These are phyloP conservation scores for Scutellaria baicalensis DNA, from an alignment of 257 asterid genomes.

Conservation along the genomic window DNA sequence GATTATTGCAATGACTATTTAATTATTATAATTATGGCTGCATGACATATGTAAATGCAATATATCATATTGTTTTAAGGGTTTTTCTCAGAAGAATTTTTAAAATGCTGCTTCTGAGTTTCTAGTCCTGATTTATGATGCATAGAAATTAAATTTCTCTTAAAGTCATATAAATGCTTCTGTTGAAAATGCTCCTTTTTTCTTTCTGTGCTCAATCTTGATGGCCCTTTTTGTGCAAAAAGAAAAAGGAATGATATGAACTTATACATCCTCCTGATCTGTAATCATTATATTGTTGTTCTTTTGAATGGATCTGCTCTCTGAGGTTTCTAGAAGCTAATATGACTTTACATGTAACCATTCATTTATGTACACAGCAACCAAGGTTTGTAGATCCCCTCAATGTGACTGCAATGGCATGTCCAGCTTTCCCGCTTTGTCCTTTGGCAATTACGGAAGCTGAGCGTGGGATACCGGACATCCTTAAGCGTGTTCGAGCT, in stretches of 20 bases:
- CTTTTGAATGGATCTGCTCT: background rate
- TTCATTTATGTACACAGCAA: conserved; percentile 43
- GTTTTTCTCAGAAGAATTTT: background rate
- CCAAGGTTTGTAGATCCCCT: conserved; percentile 94
- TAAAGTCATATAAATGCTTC: background rate
- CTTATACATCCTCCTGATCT: background rate
- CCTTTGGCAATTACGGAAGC: conserved; percentile 96
- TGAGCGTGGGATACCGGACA: conserved; percentile 92
- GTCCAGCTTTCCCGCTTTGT: conserved; percentile 97
- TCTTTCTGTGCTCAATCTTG: background rate
- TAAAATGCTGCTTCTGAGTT: background rate
- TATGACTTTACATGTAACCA: background rate
- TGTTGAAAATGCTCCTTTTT: background rate
- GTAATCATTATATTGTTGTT: background rate
- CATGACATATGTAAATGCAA: background rate
- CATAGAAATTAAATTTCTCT: background rate
- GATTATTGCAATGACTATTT: background rate
- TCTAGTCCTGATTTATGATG: background rate
- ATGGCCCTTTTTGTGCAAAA: background rate
- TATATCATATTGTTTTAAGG: background rate
- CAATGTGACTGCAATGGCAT: conserved; percentile 91
- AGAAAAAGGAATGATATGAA: background rate
- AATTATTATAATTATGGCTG: background rate
- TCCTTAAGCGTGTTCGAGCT: conserved; percentile 85
- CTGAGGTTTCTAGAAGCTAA: background rate